These are phyloP conservation scores for Silybum marianum DNA, from an alignment of 129 eudicot species.

Conservation along the genomic window DNA sequence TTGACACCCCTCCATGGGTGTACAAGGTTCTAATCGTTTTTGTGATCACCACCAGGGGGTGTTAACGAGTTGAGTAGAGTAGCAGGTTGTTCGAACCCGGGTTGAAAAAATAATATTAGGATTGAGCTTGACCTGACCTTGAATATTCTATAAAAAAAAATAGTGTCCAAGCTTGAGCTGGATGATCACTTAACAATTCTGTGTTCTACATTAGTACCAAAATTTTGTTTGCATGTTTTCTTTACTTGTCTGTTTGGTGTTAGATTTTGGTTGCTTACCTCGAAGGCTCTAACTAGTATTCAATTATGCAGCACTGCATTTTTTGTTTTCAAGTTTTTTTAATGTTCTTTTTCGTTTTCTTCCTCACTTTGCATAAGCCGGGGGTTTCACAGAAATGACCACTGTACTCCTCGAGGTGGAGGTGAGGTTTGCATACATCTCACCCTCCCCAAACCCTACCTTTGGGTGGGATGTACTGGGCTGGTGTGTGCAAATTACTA, in stretches of 20 bases:
- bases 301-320: no score
- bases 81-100: not conserved
- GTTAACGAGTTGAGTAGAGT: not conserved
- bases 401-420: not conserved
- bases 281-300: no score
- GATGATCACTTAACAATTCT: no score
- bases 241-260: no score
- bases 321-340: no score
- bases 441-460: not conserved
- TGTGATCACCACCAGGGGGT: not conserved
- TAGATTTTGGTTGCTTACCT: no score
- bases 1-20: not conserved
- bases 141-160: no score
- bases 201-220: no score
- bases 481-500: not conserved
- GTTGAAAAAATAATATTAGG: not conserved
- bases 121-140: not conserved
- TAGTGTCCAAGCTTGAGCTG: no score
- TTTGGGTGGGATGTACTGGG: not conserved
- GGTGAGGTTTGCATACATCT: not conserved
- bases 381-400: not conserved
- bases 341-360: no score
- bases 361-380: not conserved
- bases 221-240: no score
- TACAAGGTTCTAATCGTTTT: not conserved